These are phyloP conservation scores for Pseudisothecium myosuroides DNA, from an alignment of 225 moss, liverwort and hornwort genomes.

Conservation along the genomic window DNA sequence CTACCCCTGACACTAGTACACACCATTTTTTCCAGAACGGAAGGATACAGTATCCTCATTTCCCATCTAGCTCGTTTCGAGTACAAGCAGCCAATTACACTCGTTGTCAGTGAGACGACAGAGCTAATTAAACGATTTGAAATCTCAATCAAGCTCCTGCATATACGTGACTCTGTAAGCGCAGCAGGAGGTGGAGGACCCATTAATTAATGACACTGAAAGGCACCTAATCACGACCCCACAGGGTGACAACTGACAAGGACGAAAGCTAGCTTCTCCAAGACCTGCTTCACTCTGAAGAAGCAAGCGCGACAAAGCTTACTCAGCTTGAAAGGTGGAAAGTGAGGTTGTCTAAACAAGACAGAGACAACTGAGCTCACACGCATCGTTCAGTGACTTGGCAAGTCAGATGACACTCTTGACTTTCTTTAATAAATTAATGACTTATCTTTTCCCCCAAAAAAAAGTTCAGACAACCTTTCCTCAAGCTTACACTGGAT, in stretches of 20 bases:
- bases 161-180: not conserved
- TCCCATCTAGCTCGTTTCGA: not conserved
- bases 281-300: not conserved
- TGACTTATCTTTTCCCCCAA: not conserved
- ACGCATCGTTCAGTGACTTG: not conserved
- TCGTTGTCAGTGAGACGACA: constrained; percentile 4
- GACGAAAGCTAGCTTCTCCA: not conserved
- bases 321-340: constrained; percentile 5
- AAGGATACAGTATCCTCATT: not conserved
- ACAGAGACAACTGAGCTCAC: not conserved
- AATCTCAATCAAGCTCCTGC: constrained; percentile 1
- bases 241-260: not conserved
- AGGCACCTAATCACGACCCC: not conserved
- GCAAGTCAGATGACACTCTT: not conserved
- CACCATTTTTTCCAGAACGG: not conserved
- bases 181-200: not conserved
- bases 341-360: not conserved
- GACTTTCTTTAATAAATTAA: not conserved
- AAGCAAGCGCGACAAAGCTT: not conserved
- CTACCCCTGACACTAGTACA: constrained; percentile 10
- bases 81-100: constrained; percentile 1
- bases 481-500: not conserved
- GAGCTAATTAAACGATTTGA: not conserved
- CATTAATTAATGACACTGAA: not conserved
- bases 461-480: not conserved